Base-by-base conservation (phyloP, 805 yeast genomes). In the Barnettozyma salicaria region DNA sequence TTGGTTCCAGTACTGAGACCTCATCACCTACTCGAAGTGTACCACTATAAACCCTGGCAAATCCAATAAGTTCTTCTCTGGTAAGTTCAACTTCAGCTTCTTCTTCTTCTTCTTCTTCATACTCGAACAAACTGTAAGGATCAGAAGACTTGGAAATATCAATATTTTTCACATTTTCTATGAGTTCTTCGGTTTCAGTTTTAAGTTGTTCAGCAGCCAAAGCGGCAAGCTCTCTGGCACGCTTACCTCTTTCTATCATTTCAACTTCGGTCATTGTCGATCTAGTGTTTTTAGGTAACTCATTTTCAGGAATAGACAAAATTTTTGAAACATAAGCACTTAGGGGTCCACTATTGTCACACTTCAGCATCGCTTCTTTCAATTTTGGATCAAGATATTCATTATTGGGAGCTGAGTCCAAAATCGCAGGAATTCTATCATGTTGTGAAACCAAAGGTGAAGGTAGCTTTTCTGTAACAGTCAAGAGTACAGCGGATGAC, bases 11-110 rank as follows among this genome's bases (percentile, higher is more conserved):
- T 6, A 89, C 80, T 4, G 80, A 68, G 10, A 92, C 63, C 34
- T 72, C 74, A 52, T 86, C 87, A 0, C 97, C 97, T 18, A 75
- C 74, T 20, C 68, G 60, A 22, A 92, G 60, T 0, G 87, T 74
- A 4, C 99, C 99, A 43, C 95, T 80, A 55, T 80, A 92, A 1
- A 92, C 71, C 52, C 99, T 74, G 0, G 96, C 79, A 58, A 90
- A 85, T 0, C 95, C 98, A 45, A 92, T 75, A 40, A 90, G 60
- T 1, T 76, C 82, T 52, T 89, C 96, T 26, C 65, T 65, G 44
- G 43, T 50, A 26, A 40, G 45, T 24, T 67, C 68, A 7, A 60
- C 52, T 13, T 59, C 64, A 19, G 64, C 68, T 48, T 68, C 76
- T 11, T 60, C 70, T 19, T 62, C 68, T 10, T 71, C 78, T 21